Conservation (phyloP, 129 eudicot genomes). For the Chrysanthemum lavandulifolium region DNA sequence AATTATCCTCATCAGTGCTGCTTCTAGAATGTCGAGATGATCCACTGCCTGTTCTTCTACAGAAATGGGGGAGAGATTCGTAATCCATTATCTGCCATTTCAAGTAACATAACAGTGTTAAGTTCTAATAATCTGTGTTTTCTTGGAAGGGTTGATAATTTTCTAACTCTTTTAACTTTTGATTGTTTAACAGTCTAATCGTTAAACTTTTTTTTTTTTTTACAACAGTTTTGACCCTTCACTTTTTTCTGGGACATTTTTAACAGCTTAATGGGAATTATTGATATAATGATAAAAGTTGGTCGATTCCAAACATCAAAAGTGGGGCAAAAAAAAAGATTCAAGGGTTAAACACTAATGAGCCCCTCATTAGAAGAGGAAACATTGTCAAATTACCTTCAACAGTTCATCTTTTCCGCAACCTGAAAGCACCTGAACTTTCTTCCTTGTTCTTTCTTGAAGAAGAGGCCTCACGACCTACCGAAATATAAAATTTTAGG, state of each 20-base stretch:
- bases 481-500: slow-evolving; percentile 12
- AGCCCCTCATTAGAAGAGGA: not conserved
- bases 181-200: no score
- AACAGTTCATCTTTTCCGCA: slow-evolving; percentile 76
- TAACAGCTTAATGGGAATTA: no score
- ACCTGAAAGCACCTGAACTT: slow-evolving; percentile 84
- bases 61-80: slow-evolving; percentile 89
- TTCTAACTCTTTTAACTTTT: no score
- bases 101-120: slow-evolving; percentile 1
- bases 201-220: no score
- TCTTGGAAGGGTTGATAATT: no score
- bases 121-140: not conserved
- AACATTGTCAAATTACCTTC: slow-evolving; percentile 44
- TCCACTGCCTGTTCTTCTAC: slow-evolving; percentile 75
- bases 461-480: slow-evolving; percentile 96
- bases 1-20: slow-evolving; percentile 43
- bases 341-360: not conserved
- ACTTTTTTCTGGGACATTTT: no score
- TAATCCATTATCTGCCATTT: slow-evolving; percentile 90
- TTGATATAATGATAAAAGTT: no score
- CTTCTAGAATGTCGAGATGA: slow-evolving; percentile 51
- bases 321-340: no score
- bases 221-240: no score
- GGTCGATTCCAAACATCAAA: no score
- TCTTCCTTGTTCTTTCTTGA: slow-evolving; percentile 90